Evolutionary conservation across 257 asterid species (phyloP).

Genomic region (Penstemon newberryi): DNA sequence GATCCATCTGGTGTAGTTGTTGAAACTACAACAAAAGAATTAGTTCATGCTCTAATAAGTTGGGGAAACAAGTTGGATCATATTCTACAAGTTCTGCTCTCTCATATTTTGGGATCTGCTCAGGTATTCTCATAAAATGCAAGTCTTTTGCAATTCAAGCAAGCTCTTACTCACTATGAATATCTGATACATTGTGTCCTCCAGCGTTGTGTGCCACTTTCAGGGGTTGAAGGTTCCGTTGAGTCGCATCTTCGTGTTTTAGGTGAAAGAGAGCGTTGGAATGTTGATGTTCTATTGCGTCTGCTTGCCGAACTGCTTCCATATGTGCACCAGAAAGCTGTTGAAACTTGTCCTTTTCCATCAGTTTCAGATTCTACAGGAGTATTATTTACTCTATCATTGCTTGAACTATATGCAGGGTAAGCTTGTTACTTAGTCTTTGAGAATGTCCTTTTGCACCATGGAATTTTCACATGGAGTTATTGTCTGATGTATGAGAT

Average conservation of each 20-base stretch:
- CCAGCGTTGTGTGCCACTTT: constrained; percentile 94
- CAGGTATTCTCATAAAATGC: constrained; percentile 51
- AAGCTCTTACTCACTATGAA: constrained; percentile 18
- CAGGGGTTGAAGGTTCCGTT: constrained; percentile 96
- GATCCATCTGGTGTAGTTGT: constrained; percentile 98
- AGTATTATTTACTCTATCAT: constrained; percentile 45
- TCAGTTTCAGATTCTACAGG: constrained; percentile 53
- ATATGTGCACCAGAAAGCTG: constrained; percentile 63
- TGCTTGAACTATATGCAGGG: constrained; percentile 82
- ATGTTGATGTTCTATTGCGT: constrained; percentile 80
- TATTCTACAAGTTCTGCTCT: constrained; percentile 62
- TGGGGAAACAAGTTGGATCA: constrained; percentile 97
- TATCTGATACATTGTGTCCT: constrained; percentile 39
- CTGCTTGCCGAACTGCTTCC: constrained; percentile 76
- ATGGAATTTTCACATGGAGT: background rate
- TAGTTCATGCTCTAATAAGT: constrained; percentile 82
- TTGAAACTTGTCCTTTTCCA: constrained; percentile 78
- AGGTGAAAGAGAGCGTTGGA: constrained; percentile 99
- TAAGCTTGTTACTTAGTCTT: constrained; percentile 38
- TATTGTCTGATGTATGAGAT: constrained; percentile 19
- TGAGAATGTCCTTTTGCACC: constrained; percentile 17
- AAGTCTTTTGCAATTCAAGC: constrained; percentile 8
- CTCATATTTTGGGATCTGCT: constrained; percentile 76
- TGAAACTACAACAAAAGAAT: constrained; percentile 79
- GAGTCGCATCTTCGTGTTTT: constrained; percentile 93